Conservation (phyloP, 495 filamentous ascomycete genomes). For the Penicillium goetzii region DNA sequence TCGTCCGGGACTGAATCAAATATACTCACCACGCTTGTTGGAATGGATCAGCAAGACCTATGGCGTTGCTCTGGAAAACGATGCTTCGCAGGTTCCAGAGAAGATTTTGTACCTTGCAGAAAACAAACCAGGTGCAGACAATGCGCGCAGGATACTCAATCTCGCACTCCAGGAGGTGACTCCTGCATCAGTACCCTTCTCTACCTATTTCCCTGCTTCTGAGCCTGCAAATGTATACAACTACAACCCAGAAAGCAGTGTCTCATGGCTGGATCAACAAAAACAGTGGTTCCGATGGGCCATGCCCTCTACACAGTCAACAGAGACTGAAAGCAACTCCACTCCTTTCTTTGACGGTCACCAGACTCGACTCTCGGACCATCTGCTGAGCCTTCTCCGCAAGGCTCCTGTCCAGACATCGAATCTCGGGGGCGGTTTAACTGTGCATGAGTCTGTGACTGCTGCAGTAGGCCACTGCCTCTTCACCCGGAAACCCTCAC, state of each 20-base stretch:
- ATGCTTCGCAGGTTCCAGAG: constrained; percentile 16
- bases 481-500: constrained; percentile 35
- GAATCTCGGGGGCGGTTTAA: background rate
- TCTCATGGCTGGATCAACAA: constrained; percentile 39
- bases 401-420: background rate
- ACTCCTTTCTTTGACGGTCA: constrained; percentile 41
- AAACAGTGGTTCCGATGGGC: constrained; percentile 49
- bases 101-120: constrained; percentile 42
- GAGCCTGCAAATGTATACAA: constrained; percentile 29
- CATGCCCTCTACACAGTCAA: constrained; percentile 30
- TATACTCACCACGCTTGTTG: constrained; percentile 33
- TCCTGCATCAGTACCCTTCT: constrained; percentile 34
- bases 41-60: constrained; percentile 42
- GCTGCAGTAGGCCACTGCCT: constrained; percentile 48
- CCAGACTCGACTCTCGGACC: constrained; percentile 38
- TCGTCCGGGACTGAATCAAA: constrained; percentile 12
- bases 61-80: constrained; percentile 33
- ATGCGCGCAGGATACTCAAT: constrained; percentile 43
- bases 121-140: constrained; percentile 37
- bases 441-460: constrained; percentile 40
- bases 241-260: constrained; percentile 26
- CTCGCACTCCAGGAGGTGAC: constrained; percentile 32
- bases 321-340: constrained; percentile 13
- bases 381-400: constrained; percentile 43
- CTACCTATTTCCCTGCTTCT: constrained; percentile 41